phyloP scores from a whole-genome alignment of 2,329 filamentous ascomycete species.

The Alternaria solani region DNA sequence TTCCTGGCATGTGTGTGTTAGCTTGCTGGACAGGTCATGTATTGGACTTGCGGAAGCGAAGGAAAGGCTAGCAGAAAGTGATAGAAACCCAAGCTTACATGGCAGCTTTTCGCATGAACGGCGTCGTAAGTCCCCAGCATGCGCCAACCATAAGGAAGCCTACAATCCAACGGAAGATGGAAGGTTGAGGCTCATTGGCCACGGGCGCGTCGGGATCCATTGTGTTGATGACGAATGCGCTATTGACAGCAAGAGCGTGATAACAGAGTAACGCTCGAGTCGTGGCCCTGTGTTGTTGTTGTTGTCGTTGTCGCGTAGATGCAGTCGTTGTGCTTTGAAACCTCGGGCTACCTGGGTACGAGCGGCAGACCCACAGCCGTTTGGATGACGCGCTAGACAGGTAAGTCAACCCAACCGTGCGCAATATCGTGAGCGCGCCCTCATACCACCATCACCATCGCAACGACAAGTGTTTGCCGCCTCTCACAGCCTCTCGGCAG shows the following conservation, averaged over 20 bases:
- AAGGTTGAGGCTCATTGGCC: conserved; percentile 43
- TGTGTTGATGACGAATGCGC: neutral
- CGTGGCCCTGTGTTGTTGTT: neutral
- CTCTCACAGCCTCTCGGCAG: neutral
- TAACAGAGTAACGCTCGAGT: neutral
- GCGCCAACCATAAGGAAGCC: conserved; percentile 90
- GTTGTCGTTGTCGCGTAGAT: neutral
- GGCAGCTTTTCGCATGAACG: conserved; percentile 87
- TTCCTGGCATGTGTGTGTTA: conserved; percentile 45
- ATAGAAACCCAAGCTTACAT: conserved; percentile 47
- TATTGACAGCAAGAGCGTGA: neutral
- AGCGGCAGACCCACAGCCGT: neutral
- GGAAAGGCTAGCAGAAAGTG: neutral
- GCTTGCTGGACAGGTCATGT: neutral
- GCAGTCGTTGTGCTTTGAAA: neutral
- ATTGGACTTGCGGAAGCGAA: neutral
- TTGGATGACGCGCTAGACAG: conserved; percentile 3
- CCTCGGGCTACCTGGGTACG: neutral
- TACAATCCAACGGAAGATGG: conserved; percentile 80
- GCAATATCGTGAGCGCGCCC: neutral
- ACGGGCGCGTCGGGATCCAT: conserved; percentile 45
- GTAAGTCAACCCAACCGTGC: neutral
- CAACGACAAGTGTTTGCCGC: neutral
- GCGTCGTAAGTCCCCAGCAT: conserved; percentile 90
- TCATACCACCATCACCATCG: neutral